Conservation (phyloP, 1,284 basidiomycete species). For the Sanghuangporus sanghuang region DNA sequence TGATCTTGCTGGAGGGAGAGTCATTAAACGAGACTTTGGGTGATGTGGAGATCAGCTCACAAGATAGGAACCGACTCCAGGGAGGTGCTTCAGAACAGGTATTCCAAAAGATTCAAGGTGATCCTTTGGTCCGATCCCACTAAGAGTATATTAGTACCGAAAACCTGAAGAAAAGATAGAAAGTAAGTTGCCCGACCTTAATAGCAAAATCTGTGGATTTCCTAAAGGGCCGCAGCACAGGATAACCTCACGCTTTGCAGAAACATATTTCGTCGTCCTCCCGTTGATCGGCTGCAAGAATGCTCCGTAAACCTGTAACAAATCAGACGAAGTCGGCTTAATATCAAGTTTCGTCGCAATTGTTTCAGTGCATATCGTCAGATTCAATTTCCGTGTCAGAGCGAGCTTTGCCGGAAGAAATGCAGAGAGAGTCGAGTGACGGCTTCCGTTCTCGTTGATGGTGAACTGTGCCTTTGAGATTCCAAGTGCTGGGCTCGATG, state of each 20-base stretch:
- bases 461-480: slow-evolving; percentile 24
- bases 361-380: slow-evolving; percentile 28
- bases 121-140: slow-evolving; percentile 26
- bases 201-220: slow-evolving; percentile 29
- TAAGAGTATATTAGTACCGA: neutral
- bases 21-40: neutral
- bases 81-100: slow-evolving; percentile 27
- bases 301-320: slow-evolving; percentile 14
- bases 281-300: slow-evolving; percentile 14
- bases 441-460: slow-evolving; percentile 22
- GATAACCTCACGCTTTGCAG: slow-evolving; percentile 28
- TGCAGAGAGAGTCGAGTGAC: slow-evolving; percentile 25
- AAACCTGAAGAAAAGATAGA: slow-evolving; percentile 6
- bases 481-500: slow-evolving; percentile 22
- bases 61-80: slow-evolving; percentile 31
- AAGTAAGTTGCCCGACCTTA: slow-evolving; percentile 24
- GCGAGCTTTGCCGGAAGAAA: slow-evolving; percentile 26
- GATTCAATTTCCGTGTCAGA: slow-evolving; percentile 14
- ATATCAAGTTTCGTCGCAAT: slow-evolving; percentile 23
- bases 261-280: slow-evolving; percentile 16
- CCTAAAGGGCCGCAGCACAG: slow-evolving; percentile 30
- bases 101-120: slow-evolving; percentile 28
- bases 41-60: slow-evolving; percentile 9
- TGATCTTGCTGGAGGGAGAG: slow-evolving; percentile 28
- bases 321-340: slow-evolving; percentile 14